These are phyloP conservation scores for Nitzschia putrida DNA, from an alignment of 108 stramenopile genomes.

Conservation along the genomic window DNA sequence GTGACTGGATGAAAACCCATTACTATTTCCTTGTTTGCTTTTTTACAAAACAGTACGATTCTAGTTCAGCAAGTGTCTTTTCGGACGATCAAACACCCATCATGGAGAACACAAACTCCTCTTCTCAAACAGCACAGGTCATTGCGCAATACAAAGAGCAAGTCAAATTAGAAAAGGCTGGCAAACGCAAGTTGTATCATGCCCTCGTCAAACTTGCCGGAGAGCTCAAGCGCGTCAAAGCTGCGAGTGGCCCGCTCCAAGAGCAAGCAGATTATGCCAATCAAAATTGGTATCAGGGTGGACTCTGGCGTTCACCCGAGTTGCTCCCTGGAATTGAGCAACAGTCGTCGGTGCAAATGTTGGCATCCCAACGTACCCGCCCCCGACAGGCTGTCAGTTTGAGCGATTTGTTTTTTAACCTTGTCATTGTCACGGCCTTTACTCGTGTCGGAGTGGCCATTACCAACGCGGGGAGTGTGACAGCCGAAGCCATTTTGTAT, in stretches of 20 bases:
- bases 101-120: too few relatives aligned
- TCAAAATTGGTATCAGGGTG: constrained; percentile 79
- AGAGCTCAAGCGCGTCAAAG: constrained; percentile 52
- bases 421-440: constrained; percentile 81
- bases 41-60: too few relatives aligned
- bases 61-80: too few relatives aligned
- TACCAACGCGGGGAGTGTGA: constrained; percentile 51
- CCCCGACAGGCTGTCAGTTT: constrained; percentile 59
- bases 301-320: constrained; percentile 74
- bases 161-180: constrained; percentile 63
- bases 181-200: constrained; percentile 77
- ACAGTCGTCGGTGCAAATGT: constrained; percentile 7
- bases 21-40: too few relatives aligned
- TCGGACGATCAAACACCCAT: too few relatives aligned
- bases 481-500: constrained; percentile 55
- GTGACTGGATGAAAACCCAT: too few relatives aligned
- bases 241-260: constrained; percentile 40
- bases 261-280: constrained; percentile 56
- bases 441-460: constrained; percentile 75
- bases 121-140: constrained; percentile 10
- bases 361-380: constrained; percentile 24
- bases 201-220: constrained; percentile 77
- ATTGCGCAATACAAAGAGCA: constrained; percentile 35
- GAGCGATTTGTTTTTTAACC: constrained; percentile 74
- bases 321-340: constrained; percentile 52